These are phyloP conservation scores for Pseudonitzschia delicatissima DNA, from an alignment of 108 stramenopile genomes.

Conservation along the genomic window DNA sequence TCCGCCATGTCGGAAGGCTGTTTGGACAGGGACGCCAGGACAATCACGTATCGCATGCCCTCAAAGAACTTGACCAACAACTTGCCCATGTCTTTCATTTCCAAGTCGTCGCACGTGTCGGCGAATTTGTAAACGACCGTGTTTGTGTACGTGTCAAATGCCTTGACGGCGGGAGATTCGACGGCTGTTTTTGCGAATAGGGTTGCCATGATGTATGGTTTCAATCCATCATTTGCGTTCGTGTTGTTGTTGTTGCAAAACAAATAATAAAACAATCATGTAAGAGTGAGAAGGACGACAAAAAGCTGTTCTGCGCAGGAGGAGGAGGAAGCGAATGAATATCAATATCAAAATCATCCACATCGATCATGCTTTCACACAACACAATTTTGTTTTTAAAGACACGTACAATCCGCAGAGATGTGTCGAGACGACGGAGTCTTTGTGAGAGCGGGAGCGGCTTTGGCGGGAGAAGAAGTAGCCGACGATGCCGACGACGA, in stretches of 20 bases:
- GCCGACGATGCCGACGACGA: background rate
- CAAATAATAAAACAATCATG: background rate
- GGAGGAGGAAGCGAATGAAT: background rate
- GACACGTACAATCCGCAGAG: no score
- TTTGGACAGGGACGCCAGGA: slow-evolving; percentile 65
- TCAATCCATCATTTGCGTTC: background rate
- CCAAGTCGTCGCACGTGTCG: slow-evolving; percentile 64
- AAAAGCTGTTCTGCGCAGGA: background rate
- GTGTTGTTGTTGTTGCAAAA: slow-evolving; percentile 7
- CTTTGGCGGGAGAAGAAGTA: background rate
- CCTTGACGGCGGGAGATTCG: slow-evolving; percentile 56
- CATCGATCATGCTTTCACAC: no score
- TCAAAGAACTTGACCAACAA: slow-evolving; percentile 48
- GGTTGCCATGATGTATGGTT: background rate
- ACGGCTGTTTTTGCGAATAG: slow-evolving; percentile 17
- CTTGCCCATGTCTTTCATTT: slow-evolving; percentile 55
- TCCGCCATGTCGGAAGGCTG: slow-evolving; percentile 47
- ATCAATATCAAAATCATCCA: background rate
- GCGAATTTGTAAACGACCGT: slow-evolving; percentile 57
- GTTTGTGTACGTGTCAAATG: slow-evolving; percentile 69
- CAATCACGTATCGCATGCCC: slow-evolving; percentile 59
- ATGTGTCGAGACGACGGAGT: slow-evolving; percentile 30
- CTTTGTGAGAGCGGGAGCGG: slow-evolving; percentile 16
- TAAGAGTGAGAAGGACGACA: background rate
- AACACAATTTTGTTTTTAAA: no score